These are phyloP conservation scores for Draba incana DNA, from an alignment of 345 rosid species.

Conservation along the genomic window DNA sequence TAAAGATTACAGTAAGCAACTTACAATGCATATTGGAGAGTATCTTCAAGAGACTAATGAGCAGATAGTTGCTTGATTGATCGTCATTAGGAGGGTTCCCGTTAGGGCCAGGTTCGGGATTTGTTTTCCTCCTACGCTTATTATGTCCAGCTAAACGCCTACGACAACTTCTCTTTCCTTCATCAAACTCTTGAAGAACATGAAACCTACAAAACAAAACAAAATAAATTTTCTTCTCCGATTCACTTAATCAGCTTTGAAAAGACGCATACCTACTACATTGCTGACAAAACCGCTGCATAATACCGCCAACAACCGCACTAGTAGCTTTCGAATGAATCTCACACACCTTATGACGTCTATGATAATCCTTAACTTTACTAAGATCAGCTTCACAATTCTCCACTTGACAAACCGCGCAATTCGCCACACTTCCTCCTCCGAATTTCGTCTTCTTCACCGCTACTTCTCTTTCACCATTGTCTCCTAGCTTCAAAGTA, in stretches of 20 bases:
- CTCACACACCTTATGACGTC: slow-evolving; percentile 97
- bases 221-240: background rate
- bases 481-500: slow-evolving; percentile 73
- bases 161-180: slow-evolving; percentile 99
- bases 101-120: slow-evolving; percentile 64
- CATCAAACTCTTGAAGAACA: slow-evolving; percentile 96
- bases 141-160: slow-evolving; percentile 99
- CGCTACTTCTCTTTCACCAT: slow-evolving; percentile 43
- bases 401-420: slow-evolving; percentile 91
- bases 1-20: slow-evolving; percentile 44
- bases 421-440: slow-evolving; percentile 54
- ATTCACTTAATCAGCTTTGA: background rate
- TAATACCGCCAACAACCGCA: slow-evolving; percentile 79
- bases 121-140: slow-evolving; percentile 93
- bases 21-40: slow-evolving; percentile 91
- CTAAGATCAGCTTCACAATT: slow-evolving; percentile 94
- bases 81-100: slow-evolving; percentile 68
- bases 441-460: slow-evolving; percentile 71
- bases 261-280: slow-evolving; percentile 78
- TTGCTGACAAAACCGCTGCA: slow-evolving; percentile 99
- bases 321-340: slow-evolving; percentile 90
- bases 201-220: slow-evolving; percentile 66
- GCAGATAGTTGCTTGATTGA: slow-evolving; percentile 75
- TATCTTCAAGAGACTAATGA: slow-evolving; percentile 84
- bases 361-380: slow-evolving; percentile 91